A percentile compares a stretch with the other conserved stretches of the same genome.
phyloP scores from a whole-genome alignment of 2,329 filamentous ascomycete genomes.

The Xylaria sp. region DNA sequence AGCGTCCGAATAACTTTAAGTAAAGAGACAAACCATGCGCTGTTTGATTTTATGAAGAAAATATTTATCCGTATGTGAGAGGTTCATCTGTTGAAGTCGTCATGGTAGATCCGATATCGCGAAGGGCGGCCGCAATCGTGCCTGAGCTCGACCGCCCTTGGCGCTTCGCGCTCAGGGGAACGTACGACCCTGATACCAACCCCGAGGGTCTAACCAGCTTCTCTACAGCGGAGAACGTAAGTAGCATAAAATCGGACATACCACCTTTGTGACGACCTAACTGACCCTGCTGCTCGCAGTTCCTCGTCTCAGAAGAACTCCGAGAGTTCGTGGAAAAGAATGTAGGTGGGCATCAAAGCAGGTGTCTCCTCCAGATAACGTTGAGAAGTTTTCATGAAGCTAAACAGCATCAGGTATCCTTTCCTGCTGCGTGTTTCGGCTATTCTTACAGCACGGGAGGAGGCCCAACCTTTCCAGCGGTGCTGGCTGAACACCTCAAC shows the following conservation, averaged over 20 bases:
- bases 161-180: conserved; percentile 37
- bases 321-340: conserved; percentile 29
- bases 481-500: conserved; percentile 26
- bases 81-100: background rate
- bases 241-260: background rate
- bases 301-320: conserved; percentile 45
- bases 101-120: background rate
- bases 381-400: background rate
- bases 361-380: background rate
- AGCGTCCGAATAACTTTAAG: too few relatives aligned
- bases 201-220: conserved; percentile 50
- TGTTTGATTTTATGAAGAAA: background rate
- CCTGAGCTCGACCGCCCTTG: conserved; percentile 34
- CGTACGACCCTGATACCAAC: conserved; percentile 44
- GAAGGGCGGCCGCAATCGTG: background rate
- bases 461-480: conserved; percentile 19
- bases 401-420: conserved; percentile 31
- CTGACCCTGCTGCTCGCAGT: background rate
- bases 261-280: background rate
- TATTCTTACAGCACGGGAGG: conserved; percentile 41
- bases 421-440: conserved; percentile 35
- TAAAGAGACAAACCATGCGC: background rate
- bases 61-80: background rate
- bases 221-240: conserved; percentile 50
- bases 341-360: background rate